Evolutionary conservation across 805 yeast genomes (phyloP), one percentile per base, ranked within the genome.

Genomic region (Starmerella vitae): DNA sequence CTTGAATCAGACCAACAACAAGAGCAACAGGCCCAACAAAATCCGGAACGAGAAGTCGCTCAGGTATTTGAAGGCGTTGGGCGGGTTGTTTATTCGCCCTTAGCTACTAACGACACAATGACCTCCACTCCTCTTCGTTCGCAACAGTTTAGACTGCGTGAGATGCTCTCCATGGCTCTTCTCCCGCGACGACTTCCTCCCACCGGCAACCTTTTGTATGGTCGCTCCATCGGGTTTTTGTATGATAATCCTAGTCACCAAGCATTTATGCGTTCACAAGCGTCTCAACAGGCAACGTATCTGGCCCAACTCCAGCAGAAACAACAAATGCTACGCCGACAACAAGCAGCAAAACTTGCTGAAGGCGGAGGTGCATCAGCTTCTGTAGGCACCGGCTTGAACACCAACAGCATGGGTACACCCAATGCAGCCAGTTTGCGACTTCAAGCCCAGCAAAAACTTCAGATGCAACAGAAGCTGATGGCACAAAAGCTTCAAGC

Each of bases 41-140:
- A 47, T 33, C 52, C 54, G 22, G 56, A 50, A 40, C 41, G 85
- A 54, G 98, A 91, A 53, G 83, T 94, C 2, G 84, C 81, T 35
- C 81, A 79, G 47, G 96, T 91, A 3, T 63, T 91, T 54, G 85
- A 82, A 46, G 97, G 97, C 18, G 84, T 88, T 17, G 70, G 80
- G 12, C 69, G 81, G 49, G 52, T 47, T 3, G 40, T 39, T 34
- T 46, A 53, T 21, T 45, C 51, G 19, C 98, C 98, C 2, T 61
- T 91, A 42, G 97, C 85, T 54, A 53, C 83, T 26, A 74, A 75
- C 38, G 76, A 76, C 8, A 54, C 81, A 2, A 62, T 80, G 47
- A 65, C 80, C 35, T 65, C 80, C 36, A 62, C 76, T 38, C 7
- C 34, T 19, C 15, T 20, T 5, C 71, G 94, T 45, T 76, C 76